These are phyloP conservation scores for Fusarium camptoceras DNA, from an alignment of 2,329 filamentous ascomycete genomes.

Conservation along the genomic window DNA sequence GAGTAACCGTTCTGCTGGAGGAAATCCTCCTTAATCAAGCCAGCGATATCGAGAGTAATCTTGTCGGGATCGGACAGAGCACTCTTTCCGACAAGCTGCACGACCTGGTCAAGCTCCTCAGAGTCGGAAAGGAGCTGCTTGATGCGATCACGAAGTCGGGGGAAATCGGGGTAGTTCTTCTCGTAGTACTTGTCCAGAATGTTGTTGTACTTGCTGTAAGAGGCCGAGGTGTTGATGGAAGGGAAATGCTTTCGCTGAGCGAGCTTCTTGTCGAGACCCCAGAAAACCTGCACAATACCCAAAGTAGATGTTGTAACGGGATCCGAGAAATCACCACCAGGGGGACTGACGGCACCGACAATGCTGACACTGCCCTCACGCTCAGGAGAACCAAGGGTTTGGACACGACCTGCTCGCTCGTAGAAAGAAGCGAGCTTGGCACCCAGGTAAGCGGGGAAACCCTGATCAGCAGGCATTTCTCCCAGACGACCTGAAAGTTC, in stretches of 20 bases:
- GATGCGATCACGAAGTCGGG: slow-evolving; percentile 90
- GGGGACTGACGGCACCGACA: slow-evolving; percentile 95
- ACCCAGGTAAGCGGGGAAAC: slow-evolving; percentile 97
- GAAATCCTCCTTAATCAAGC: slow-evolving; percentile 97
- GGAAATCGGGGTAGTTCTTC: slow-evolving; percentile 94
- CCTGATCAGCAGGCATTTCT: slow-evolving; percentile 99
- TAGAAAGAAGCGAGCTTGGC: slow-evolving; percentile 99
- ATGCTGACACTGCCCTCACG: slow-evolving; percentile 95
- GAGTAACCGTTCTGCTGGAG: slow-evolving; percentile 99
- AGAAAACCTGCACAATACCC: slow-evolving; percentile 98
- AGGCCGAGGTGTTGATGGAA: slow-evolving; percentile 93
- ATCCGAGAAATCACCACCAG: slow-evolving; percentile 99
- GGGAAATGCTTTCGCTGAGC: slow-evolving; percentile 99
- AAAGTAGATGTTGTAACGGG: slow-evolving; percentile 94
- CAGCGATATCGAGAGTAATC: slow-evolving; percentile 94
- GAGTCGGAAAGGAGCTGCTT: slow-evolving; percentile 93
- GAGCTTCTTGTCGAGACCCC: slow-evolving; percentile 99
- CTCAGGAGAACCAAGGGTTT: slow-evolving; percentile 87
- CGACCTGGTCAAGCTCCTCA: slow-evolving; percentile 97
- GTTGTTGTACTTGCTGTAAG: slow-evolving; percentile 96
- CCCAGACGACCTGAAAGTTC: slow-evolving; percentile 98
- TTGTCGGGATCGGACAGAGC: slow-evolving; percentile 97
- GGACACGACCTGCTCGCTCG: slow-evolving; percentile 92
- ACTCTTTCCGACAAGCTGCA: slow-evolving; percentile 97
- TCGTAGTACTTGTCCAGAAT: slow-evolving; percentile 94